phyloP scores from a whole-genome alignment of 441 rosid genomes.

The Croton setiger region DNA sequence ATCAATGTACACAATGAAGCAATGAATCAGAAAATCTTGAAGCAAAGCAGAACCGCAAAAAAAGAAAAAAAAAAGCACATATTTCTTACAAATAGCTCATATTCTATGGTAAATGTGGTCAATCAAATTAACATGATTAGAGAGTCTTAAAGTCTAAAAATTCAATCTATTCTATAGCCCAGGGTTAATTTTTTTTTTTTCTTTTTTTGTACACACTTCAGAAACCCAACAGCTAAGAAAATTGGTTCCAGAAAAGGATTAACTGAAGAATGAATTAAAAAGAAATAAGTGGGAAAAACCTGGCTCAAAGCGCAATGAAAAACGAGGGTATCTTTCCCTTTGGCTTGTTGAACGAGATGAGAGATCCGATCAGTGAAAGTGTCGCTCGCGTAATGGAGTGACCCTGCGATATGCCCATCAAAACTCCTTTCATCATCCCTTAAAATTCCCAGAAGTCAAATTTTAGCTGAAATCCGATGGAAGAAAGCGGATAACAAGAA shows the following conservation, averaged over 20 bases:
- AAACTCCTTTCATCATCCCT: constrained; percentile 93
- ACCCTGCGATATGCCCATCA: constrained; percentile 90
- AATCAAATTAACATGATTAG: background rate
- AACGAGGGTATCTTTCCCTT: constrained; percentile 89
- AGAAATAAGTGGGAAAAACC: constrained; percentile 37
- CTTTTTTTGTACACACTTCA: too few species aligned
- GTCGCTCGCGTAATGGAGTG: constrained; percentile 73
- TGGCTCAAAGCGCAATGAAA: constrained; percentile 96
- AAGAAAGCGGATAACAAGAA: background rate
- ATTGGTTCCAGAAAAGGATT: background rate
- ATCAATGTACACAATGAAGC: too few species aligned
- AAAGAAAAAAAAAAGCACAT: too few species aligned
- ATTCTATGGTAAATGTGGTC: background rate
- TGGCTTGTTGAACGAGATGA: constrained; percentile 64
- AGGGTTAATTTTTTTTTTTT: background rate
- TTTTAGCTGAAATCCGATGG: too few species aligned
- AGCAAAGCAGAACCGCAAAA: background rate
- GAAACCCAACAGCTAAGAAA: background rate
- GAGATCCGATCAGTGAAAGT: constrained; percentile 66
- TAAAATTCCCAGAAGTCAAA: background rate
- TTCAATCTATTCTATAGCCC: background rate
- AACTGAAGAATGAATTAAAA: background rate
- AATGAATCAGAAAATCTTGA: background rate
- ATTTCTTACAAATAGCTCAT: background rate
- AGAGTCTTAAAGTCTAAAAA: background rate